Percentiles rank a stretch among this genome's conserved stretches.
These are phyloP conservation scores for Fusarium keratoplasticum DNA, from an alignment of 2,329 filamentous ascomycete species.

Conservation along the genomic window DNA sequence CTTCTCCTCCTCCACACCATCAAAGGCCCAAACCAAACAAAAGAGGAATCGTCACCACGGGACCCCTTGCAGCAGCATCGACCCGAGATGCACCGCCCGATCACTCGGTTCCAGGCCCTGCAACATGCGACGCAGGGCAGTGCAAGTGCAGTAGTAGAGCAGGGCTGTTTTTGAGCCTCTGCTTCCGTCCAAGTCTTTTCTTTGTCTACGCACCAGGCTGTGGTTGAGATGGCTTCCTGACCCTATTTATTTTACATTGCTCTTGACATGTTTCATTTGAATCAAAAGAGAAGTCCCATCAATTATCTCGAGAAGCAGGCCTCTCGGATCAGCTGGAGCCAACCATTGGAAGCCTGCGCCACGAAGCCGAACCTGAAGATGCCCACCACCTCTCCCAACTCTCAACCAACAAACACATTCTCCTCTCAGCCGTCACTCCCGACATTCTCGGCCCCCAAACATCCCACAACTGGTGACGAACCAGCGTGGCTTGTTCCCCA, in stretches of 20 bases:
- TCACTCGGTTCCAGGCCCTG: constrained; percentile 10
- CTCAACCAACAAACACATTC: background rate
- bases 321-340: no score
- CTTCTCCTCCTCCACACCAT: constrained; percentile 25
- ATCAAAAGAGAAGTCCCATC: background rate
- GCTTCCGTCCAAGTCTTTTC: background rate
- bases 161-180: background rate
- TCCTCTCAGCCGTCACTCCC: background rate
- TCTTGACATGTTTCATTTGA: background rate
- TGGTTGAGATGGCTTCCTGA: no score
- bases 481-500: constrained; percentile 7
- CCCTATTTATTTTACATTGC: background rate
- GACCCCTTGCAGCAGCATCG: constrained; percentile 35
- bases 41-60: constrained; percentile 33
- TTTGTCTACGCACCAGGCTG: background rate
- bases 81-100: constrained; percentile 7
- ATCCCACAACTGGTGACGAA: background rate
- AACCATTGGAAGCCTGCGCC: background rate
- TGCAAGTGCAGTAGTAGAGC: background rate
- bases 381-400: background rate
- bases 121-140: background rate
- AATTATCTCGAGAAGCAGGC: background rate
- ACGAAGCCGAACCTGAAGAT: background rate
- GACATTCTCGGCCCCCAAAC: background rate
- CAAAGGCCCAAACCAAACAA: constrained; percentile 4